phyloP scores from a whole-genome alignment of 2,329 filamentous ascomycete genomes.

The Hypoxylon sp. region DNA sequence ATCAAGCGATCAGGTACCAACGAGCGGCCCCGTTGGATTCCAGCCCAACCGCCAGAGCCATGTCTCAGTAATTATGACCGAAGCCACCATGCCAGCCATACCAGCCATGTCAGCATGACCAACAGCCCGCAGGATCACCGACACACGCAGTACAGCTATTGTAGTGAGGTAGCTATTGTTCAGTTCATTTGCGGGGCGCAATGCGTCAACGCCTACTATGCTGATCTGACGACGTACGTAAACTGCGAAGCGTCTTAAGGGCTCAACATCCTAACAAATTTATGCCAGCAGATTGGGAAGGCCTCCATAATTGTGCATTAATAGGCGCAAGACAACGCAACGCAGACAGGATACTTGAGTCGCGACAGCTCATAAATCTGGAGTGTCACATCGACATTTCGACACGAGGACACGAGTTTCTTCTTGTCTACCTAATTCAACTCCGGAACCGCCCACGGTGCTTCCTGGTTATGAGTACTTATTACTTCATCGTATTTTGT shows the following conservation, averaged over 20 bases:
- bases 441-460: constrained; percentile 23
- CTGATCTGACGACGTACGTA: constrained; percentile 29
- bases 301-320: constrained; percentile 17
- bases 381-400: constrained; percentile 35
- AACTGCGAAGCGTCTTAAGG: constrained; percentile 7
- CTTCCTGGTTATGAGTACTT: constrained; percentile 23
- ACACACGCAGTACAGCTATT: constrained; percentile 46
- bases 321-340: constrained; percentile 30
- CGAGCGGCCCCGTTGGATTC: constrained; percentile 47
- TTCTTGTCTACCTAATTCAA: constrained; percentile 21
- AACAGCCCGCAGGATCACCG: constrained; percentile 51
- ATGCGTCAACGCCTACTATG: constrained; percentile 37
- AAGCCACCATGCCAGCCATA: constrained; percentile 40
- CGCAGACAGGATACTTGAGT: constrained; percentile 22
- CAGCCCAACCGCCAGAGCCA: constrained; percentile 50
- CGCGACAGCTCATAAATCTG: constrained; percentile 38
- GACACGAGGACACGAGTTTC: constrained; percentile 34
- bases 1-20: constrained; percentile 52
- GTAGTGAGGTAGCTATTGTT: constrained; percentile 31
- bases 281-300: constrained; percentile 15
- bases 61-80: constrained; percentile 46
- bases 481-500: constrained; percentile 27
- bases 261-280: constrained; percentile 17
- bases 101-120: constrained; percentile 49
- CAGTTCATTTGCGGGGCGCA: constrained; percentile 42